Conservation (phyloP, 805 yeast genomes). For the Spathaspora arborariae region DNA sequence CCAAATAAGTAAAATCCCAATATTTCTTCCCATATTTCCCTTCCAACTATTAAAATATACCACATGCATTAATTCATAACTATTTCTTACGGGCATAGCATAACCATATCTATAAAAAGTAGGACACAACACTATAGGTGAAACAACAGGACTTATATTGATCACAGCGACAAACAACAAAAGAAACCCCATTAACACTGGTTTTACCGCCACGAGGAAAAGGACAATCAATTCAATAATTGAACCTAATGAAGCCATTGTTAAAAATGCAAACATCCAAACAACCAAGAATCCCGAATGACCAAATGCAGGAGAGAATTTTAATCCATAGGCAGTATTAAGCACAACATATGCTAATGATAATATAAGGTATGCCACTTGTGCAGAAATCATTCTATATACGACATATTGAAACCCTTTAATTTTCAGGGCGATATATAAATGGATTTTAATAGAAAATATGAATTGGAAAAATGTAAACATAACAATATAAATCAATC, state of each 20-base stretch:
- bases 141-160: conserved; percentile 28
- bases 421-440: conserved; percentile 22
- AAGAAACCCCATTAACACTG: conserved; percentile 25
- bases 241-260: conserved; percentile 29
- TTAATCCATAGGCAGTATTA: conserved; percentile 26
- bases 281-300: conserved; percentile 29
- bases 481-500: conserved; percentile 27
- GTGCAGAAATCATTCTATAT: conserved; percentile 23
- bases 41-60: conserved; percentile 32
- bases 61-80: conserved; percentile 28
- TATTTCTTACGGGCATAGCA: conserved; percentile 24
- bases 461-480: conserved; percentile 34
- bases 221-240: conserved; percentile 25
- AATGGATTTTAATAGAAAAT: conserved; percentile 23
- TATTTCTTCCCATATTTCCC: conserved; percentile 29
- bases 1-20: conserved; percentile 32
- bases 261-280: conserved; percentile 27
- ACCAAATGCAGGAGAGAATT: conserved; percentile 21
- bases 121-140: conserved; percentile 26
- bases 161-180: conserved; percentile 24
- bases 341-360: conserved; percentile 25
- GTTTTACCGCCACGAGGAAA: conserved; percentile 18
- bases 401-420: conserved; percentile 22
- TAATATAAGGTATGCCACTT: conserved; percentile 23
- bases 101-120: conserved; percentile 26